phyloP scores from a whole-genome alignment of 768 basidiomycete species.

The Daedaleopsis sinensis region DNA sequence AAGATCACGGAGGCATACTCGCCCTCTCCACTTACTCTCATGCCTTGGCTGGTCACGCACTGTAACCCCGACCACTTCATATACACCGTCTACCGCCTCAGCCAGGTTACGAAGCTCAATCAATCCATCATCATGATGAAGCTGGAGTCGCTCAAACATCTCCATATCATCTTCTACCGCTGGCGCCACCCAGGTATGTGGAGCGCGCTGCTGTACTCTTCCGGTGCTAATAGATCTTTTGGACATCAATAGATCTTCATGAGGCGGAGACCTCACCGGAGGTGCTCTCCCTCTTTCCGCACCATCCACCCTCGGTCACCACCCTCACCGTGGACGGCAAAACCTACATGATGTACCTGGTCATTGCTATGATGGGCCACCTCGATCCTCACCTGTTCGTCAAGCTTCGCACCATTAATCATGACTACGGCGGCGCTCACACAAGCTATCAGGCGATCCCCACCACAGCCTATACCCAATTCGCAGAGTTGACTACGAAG shows the following conservation, averaged over 20 bases:
- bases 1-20: constrained; percentile 20
- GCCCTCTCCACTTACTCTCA: constrained; percentile 14
- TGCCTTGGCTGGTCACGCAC: constrained; percentile 16
- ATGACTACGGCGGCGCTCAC: constrained; percentile 33
- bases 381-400: constrained; percentile 15
- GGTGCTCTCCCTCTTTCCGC: constrained; percentile 5
- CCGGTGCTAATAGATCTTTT: neutral
- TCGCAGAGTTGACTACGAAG: constrained; percentile 34
- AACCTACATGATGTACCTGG: constrained; percentile 12
- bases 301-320: constrained; percentile 6
- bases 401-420: constrained; percentile 10
- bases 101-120: constrained; percentile 17
- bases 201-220: too few relatives aligned
- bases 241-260: neutral
- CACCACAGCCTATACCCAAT: constrained; percentile 38
- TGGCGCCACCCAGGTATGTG: constrained; percentile 16
- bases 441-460: constrained; percentile 42
- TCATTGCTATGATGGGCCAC: constrained; percentile 7
- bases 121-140: constrained; percentile 1
- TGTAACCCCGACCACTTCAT: constrained; percentile 9
- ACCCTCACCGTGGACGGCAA: constrained; percentile 20
- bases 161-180: constrained; percentile 16
- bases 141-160: constrained; percentile 8
- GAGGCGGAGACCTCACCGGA: constrained; percentile 9
- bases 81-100: constrained; percentile 18